These are phyloP conservation scores for Magnaporthiopsis poae DNA, from an alignment of 2,329 filamentous ascomycete genomes.

Conservation along the genomic window DNA sequence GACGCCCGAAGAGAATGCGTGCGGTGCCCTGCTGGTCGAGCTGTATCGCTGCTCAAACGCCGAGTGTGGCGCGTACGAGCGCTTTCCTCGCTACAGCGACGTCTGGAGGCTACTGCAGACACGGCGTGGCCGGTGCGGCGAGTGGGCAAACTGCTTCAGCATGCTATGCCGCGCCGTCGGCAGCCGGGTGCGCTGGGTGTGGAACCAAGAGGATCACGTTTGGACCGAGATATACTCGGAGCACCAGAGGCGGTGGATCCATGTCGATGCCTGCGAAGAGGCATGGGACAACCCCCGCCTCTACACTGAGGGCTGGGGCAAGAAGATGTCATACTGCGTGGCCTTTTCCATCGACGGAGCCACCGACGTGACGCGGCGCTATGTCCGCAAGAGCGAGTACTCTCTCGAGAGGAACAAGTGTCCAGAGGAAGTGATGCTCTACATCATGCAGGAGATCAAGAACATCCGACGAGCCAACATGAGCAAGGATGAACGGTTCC, in stretches of 20 bases:
- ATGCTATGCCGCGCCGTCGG: constrained; percentile 94
- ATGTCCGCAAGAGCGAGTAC: constrained; percentile 62
- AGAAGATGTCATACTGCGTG: constrained; percentile 94
- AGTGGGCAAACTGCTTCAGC: constrained; percentile 98
- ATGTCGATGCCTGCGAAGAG: constrained; percentile 89
- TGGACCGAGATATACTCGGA: constrained; percentile 98
- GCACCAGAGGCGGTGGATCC: constrained; percentile 88
- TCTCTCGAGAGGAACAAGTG: constrained; percentile 68
- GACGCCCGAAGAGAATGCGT: constrained; percentile 78
- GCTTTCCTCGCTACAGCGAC: constrained; percentile 89
- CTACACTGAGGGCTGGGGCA: constrained; percentile 90
- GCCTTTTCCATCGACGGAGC: constrained; percentile 86
- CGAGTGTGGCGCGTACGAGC: constrained; percentile 67
- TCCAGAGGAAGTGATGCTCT: constrained; percentile 80
- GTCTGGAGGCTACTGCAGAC: constrained; percentile 88
- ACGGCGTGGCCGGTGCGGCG: constrained; percentile 73
- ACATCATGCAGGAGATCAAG: constrained; percentile 86
- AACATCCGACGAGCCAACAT: constrained; percentile 73
- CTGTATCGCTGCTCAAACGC: constrained; percentile 75
- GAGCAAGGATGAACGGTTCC: constrained; percentile 74
- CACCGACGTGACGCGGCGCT: constrained; percentile 56
- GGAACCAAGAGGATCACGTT: constrained; percentile 94
- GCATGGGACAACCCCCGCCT: constrained; percentile 88
- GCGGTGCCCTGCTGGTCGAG: constrained; percentile 78
- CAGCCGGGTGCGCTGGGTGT: constrained; percentile 87